Evolutionary conservation across 768 basidiomycete genomes (phyloP), one percentile per base, ranked within the genome.

Genomic region (Russula sp.): DNA sequence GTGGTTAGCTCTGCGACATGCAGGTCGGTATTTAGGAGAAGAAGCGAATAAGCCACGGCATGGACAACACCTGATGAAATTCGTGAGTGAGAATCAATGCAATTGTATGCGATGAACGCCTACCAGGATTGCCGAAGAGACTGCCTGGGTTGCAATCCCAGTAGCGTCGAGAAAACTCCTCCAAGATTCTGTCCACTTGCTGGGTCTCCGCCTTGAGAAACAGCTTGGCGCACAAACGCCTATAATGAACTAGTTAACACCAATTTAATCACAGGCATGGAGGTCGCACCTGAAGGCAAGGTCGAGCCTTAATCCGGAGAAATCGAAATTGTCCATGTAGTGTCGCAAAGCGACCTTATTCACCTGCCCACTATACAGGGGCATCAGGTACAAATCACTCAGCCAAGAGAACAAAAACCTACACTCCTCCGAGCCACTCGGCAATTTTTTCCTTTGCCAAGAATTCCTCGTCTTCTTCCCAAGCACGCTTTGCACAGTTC

Each of bases 141-240:
- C 83, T 82, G 1, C 77, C 76, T 0, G 91, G 88, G 71, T 98
- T 98, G 72, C 92, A 94, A 49, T 94, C 87, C 84, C 87, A 97
- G 73, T 93, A 99, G 9, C 93, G 84, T 45, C 84, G 78, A 69
- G 91, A 91, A 69, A 99, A 98, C 66, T 86, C 87, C 64, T 93
- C 94, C 6, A 99, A 80, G 65, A 99, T 98, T 48, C 97, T 87
- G 73, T 98, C 97, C 48, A 99, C 89, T 76, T 98, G 95, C 71
- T 99, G 97, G 0, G 96, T 96, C 74, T 99, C 97, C 1, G 87
- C 97, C 74, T 94, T 95, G 63, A 99, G 82, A 73, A 83, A 98
- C 2, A 99, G 81, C 73, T 96, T 97, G 13, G 87, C 86, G 72
- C 95, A 98, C 11, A 99, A 77, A 27, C 86, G 87, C 65, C 95